Base-by-base conservation (phyloP, 2,329 filamentous ascomycete genomes). In the Colletotrichum horii region DNA sequence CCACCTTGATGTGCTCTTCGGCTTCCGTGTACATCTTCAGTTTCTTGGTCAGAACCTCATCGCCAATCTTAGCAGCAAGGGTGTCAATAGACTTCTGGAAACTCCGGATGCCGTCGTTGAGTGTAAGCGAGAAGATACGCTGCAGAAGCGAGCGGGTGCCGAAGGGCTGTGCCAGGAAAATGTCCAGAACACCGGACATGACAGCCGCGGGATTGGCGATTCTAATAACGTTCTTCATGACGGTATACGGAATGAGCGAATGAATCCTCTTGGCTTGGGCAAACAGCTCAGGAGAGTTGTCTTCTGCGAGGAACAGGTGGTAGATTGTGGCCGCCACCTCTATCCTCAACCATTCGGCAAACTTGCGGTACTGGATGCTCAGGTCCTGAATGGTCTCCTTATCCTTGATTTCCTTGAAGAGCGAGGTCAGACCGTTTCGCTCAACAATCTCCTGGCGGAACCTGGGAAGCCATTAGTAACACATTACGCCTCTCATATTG, bases 321-420 rank as follows among this genome's bases (percentile, higher is more conserved):
- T 99, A 99, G 75, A 98, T 92, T 26, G 97, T 98, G 55, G 97
- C 97, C 28, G 97, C 97, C 65, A 99, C 93, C 86, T 99, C 97
- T 81, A 99, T 99, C 52, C 97, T 93, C 66, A 98, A 88, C 97
- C 97, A 99, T 84, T 99, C 97, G 22, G 96, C 96, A 82, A 99
- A 98, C 83, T 98, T 99, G 81, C 97, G 95, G 84, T 98, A 98
- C 83, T 98, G 96, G 14, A 97, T 93, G 81, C 95, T 98, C 69
- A 99, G 90, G 79, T 98, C 95, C 78, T 92, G 91, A 69, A 99
- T 96, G 6, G 91, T 95, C 75, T 95, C 90, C 87, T 98, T 98
- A 71, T 96, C 93, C 80, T 94, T 94, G 84, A 99, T 98, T 83
- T 98, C 97, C 74, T 94, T 91, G 85, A 99, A 98, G 1, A 99